Conservation (phyloP, 169 alveolate species). For the Cryptosporidium canis region DNA sequence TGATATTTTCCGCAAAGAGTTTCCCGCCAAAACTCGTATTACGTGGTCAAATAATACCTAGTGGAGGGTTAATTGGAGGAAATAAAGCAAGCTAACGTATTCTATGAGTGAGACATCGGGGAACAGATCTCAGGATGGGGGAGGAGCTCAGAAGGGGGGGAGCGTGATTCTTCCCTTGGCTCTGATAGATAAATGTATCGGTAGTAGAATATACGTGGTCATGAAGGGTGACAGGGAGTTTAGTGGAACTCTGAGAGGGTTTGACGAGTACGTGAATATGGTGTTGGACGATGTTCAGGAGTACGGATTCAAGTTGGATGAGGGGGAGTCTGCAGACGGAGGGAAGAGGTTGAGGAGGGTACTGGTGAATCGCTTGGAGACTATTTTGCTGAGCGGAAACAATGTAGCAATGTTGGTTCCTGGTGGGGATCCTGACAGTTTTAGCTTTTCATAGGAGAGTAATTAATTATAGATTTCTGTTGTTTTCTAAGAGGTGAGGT, state of each 20-base stretch:
- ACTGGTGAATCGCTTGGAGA: constrained; percentile 81
- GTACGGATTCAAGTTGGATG: constrained; percentile 78
- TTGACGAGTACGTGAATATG: constrained; percentile 95
- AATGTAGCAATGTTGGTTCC: constrained; percentile 87
- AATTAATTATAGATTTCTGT: constrained; percentile 20
- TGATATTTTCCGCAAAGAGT: background rate
- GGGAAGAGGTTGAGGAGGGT: constrained; percentile 67
- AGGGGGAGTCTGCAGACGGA: constrained; percentile 75
- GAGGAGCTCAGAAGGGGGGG: constrained; percentile 71
- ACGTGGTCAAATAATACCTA: background rate
- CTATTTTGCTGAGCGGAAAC: constrained; percentile 83
- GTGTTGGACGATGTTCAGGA: constrained; percentile 89
- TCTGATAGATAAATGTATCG: constrained; percentile 93
- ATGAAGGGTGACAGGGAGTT: constrained; percentile 87
- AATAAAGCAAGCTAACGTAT: background rate
- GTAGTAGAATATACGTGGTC: constrained; percentile 89
- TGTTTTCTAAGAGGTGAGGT: constrained; percentile 61
- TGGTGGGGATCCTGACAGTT: constrained; percentile 82
- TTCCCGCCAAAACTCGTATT: background rate
- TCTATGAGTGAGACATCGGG: constrained; percentile 27
- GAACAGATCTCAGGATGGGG: constrained; percentile 1
- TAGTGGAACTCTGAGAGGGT: constrained; percentile 91
- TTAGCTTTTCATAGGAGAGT: constrained; percentile 31
- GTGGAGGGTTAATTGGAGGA: background rate
- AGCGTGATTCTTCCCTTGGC: constrained; percentile 90